A percentile compares a stretch with the other conserved stretches of the same genome.
Evolutionary conservation across 2,329 filamentous ascomycete species (phyloP).

Genomic region (Waltergamsia citrina): DNA sequence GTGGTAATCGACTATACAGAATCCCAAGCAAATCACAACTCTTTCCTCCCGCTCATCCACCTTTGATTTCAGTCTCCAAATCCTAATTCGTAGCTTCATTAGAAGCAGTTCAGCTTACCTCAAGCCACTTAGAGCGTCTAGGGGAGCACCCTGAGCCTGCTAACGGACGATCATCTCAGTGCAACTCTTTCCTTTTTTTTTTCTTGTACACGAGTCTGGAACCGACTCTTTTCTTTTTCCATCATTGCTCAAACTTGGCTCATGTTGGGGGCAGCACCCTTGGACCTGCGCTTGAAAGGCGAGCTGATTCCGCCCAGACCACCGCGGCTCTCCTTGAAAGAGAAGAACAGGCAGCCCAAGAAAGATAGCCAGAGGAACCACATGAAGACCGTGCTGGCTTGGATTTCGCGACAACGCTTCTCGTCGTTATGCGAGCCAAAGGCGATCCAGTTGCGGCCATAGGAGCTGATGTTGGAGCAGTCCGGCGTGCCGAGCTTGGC

Average conservation of each 20-base stretch:
- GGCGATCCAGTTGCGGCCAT: conserved; percentile 43
- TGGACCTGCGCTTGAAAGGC: conserved; percentile 12
- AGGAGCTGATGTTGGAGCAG: conserved; percentile 44
- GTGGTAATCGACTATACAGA: too few relatives aligned
- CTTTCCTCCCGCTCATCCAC: too few relatives aligned
- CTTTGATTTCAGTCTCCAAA: too few relatives aligned
- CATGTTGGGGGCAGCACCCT: conserved; percentile 36
- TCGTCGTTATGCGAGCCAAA: conserved; percentile 48
- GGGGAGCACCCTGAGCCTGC: too few relatives aligned
- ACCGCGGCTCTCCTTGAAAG: conserved; percentile 41
- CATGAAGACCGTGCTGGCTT: conserved; percentile 66
- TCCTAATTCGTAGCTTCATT: too few relatives aligned
- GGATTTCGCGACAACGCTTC: conserved; percentile 65
- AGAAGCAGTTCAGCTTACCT: too few relatives aligned
- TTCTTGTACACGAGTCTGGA: too few relatives aligned
- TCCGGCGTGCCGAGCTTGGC: conserved; percentile 60
- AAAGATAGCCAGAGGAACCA: conserved; percentile 68
- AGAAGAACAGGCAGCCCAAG: conserved; percentile 44
- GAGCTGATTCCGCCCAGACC: conserved; percentile 30
- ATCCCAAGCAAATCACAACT: too few relatives aligned
- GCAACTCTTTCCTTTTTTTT: too few relatives aligned
- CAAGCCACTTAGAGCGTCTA: too few relatives aligned
- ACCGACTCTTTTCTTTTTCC: background rate
- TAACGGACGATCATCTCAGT: too few relatives aligned
- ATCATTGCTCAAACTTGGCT: conserved; percentile 39